These are phyloP conservation scores for Sporothrix globosa DNA, from an alignment of 2,329 filamentous ascomycete species.

Conservation along the genomic window DNA sequence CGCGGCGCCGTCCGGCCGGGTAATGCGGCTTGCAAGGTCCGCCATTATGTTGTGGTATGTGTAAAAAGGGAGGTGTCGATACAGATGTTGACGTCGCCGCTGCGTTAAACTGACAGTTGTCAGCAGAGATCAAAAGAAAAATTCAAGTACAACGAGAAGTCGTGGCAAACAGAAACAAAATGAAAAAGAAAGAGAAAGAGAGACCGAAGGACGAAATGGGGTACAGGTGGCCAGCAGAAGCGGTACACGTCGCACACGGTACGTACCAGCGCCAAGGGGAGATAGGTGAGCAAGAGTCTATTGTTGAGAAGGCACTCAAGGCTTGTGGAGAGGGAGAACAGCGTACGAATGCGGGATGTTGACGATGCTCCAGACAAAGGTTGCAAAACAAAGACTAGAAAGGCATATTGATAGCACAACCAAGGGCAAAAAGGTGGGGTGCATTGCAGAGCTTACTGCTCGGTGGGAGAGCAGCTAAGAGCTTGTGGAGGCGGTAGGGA, in stretches of 20 bases:
- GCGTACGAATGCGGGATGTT: slow-evolving; percentile 14
- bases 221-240: not conserved
- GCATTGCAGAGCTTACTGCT: slow-evolving; percentile 2
- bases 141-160: not conserved
- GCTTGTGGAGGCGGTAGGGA: slow-evolving; percentile 2
- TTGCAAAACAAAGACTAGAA: slow-evolving; percentile 2
- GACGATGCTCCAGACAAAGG: slow-evolving; percentile 21
- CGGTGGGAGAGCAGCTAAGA: not conserved
- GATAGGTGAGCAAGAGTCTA: not conserved
- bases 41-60: slow-evolving; percentile 31
- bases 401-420: slow-evolving; percentile 11
- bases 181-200: not conserved
- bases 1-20: slow-evolving; percentile 45
- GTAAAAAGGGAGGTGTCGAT: not conserved
- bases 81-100: not conserved
- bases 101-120: not conserved
- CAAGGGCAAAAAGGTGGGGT: slow-evolving; percentile 18
- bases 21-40: slow-evolving; percentile 57
- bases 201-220: not conserved
- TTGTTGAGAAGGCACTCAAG: not conserved
- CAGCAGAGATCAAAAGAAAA: not conserved
- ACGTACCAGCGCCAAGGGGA: not conserved
- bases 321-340: not conserved
- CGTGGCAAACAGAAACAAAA: not conserved
- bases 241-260: not conserved